Base-by-base conservation (phyloP, 2,329 filamentous ascomycete genomes). In the Coniochaeta ligniaria region DNA sequence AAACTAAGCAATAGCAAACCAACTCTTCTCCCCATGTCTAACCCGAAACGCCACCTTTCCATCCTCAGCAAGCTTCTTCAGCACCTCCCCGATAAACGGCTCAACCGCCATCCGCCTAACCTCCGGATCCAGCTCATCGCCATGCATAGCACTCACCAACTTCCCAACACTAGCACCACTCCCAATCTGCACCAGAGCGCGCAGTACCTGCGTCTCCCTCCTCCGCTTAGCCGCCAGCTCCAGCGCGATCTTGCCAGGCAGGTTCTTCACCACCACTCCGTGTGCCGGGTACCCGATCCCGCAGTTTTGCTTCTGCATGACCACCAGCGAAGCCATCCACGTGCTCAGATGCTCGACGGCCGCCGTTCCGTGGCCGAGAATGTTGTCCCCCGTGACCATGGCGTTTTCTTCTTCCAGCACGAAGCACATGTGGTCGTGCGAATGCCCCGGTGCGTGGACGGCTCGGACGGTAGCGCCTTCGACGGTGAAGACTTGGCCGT, bases 381-480 rank as follows among this genome's bases (percentile, higher is more conserved):
- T 85, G 66, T 90, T 91, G 72, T 92, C 89, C 3, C 86, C 89
- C 0, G 88, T 91, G 72, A 92, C 90, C 70, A 91, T 80, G n/a
- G 86, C 84, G 63, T 85, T 78, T 65, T 90, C 85, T 66, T 90
- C 87, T 17, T 67, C 68, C 58, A 87, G 80, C 1, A 89, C 70
- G 20, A 90, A 74, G 11, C 69, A 83, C 81, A 89, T 86, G 73
- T 92, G 89, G 68, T 92, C 89, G 2, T 74, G 75, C 0, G 89
- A 85, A 71, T 93, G 89, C 0, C 90, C 89, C 0, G 89, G 89
- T 2, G 82, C 85, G 71, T 88, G 78, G 22, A 85, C 76, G 0
- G 88, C 88, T n/a, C 74, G 79, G 47, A 92, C 69, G 0, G 84
- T 89, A 0, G 81, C 83, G 9, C 84, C 85, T 16, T 72, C 68